These are phyloP conservation scores for Pluteus cervinus DNA, from an alignment of 768 basidiomycete genomes.

Conservation along the genomic window DNA sequence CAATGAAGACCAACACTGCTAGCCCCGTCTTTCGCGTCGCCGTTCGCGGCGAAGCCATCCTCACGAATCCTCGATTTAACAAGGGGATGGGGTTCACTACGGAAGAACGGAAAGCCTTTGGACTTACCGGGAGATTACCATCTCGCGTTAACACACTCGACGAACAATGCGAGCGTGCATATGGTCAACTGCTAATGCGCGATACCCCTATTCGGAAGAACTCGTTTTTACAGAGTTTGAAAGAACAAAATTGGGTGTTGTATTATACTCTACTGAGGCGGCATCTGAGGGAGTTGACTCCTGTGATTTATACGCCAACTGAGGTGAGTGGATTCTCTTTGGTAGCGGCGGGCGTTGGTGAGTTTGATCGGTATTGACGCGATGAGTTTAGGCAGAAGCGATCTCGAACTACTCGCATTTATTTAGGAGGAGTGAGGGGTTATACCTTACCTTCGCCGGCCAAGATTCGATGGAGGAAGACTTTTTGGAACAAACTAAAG, in stretches of 20 bases:
- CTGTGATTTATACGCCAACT: constrained; percentile 81
- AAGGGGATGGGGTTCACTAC: constrained; percentile 76
- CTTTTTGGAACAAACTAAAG: constrained; percentile 61
- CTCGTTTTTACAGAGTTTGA: constrained; percentile 68
- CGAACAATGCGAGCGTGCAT: constrained; percentile 71
- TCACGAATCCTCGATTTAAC: constrained; percentile 65
- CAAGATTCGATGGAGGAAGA: constrained; percentile 69
- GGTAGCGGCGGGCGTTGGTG: not conserved
- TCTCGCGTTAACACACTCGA: constrained; percentile 58
- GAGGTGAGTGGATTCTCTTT: constrained; percentile 36
- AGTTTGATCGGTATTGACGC: not conserved
- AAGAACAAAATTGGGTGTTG: constrained; percentile 77
- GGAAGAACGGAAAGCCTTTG: constrained; percentile 65
- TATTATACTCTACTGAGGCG: constrained; percentile 63
- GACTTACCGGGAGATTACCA: constrained; percentile 47
- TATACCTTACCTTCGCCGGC: constrained; percentile 61
- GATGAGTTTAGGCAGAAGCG: constrained; percentile 57
- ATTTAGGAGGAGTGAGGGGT: constrained; percentile 72
- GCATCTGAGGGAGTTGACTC: constrained; percentile 57
- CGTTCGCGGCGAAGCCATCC: constrained; percentile 54
- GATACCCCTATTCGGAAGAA: constrained; percentile 50
- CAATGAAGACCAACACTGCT: too few species aligned
- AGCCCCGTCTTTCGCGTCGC: constrained; percentile 34
- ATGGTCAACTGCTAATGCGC: constrained; percentile 45
- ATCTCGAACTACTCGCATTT: constrained; percentile 82